Evolutionary conservation across 2,329 filamentous ascomycete species (phyloP).

Genomic region (Tolypocladium nubicola): DNA sequence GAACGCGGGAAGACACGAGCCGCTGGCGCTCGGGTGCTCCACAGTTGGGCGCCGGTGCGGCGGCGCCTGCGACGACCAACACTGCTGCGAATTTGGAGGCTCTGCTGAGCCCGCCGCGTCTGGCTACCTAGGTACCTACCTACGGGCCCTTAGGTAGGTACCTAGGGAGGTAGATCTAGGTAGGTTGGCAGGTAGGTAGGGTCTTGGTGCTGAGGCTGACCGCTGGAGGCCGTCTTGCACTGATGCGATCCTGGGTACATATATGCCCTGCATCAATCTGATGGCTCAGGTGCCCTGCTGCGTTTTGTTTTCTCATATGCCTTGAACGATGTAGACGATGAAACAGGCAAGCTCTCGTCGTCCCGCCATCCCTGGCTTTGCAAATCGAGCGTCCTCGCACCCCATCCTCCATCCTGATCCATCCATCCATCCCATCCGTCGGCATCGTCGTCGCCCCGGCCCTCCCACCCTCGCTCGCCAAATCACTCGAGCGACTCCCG

Average conservation of each 20-base stretch:
- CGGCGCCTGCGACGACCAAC: neutral
- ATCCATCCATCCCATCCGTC: neutral
- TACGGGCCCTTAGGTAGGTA: too few relatives aligned
- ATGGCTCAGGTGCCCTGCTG: neutral
- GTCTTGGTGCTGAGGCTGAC: neutral
- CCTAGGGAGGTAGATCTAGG: too few relatives aligned
- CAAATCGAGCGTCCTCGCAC: too few relatives aligned
- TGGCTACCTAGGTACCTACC: too few relatives aligned
- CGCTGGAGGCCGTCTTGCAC: neutral
- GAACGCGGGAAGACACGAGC: neutral
- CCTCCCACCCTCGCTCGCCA: neutral
- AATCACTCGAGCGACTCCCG: neutral
- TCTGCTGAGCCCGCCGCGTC: neutral
- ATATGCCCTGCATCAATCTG: neutral
- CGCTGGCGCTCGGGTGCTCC: slow-evolving; percentile 1
- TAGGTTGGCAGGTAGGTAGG: too few relatives aligned
- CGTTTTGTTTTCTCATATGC: neutral
- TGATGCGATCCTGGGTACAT: neutral
- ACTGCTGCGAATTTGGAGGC: neutral
- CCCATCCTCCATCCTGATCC: neutral
- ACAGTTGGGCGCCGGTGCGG: slow-evolving; percentile 8
- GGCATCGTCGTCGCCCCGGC: neutral
- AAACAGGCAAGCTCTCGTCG: neutral
- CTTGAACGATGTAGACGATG: too few relatives aligned
- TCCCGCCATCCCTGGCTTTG: neutral